Percentiles rank a stretch among this genome's conserved stretches.
Evolutionary conservation across 2,329 filamentous ascomycete species (phyloP).

Genomic region (Corniculantispora saksenae): DNA sequence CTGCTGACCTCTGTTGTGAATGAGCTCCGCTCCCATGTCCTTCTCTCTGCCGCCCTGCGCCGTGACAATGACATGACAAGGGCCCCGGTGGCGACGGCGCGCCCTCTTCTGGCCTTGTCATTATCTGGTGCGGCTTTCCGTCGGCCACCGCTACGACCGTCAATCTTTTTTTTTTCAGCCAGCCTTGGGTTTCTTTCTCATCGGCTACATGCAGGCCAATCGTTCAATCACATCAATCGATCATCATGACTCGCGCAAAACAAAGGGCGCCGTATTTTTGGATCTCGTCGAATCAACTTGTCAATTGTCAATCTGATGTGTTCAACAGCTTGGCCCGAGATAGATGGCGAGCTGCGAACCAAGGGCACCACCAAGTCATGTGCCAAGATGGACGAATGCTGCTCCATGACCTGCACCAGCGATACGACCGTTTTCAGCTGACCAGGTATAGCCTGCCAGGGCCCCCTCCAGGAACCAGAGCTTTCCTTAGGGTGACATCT

Average conservation of each 20-base stretch:
- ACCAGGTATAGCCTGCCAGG: background rate
- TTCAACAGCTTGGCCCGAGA: too few species aligned
- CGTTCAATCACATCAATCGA: too few species aligned
- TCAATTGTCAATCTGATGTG: too few species aligned
- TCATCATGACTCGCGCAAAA: too few species aligned
- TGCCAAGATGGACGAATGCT: background rate
- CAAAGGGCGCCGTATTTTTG: too few species aligned
- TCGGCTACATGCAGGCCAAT: too few species aligned
- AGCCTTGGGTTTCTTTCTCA: background rate
- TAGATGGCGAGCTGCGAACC: background rate
- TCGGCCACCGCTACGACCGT: background rate
- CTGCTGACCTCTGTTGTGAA: background rate
- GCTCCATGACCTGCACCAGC: background rate
- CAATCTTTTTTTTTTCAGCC: background rate
- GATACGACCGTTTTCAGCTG: slow-evolving; percentile 5
- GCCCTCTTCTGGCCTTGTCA: background rate
- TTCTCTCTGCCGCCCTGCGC: too few species aligned
- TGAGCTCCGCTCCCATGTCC: background rate
- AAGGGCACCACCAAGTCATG: slow-evolving; percentile 9
- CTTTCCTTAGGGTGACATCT: too few species aligned
- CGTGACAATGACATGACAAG: background rate
- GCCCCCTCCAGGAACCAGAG: background rate
- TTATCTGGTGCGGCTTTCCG: too few species aligned
- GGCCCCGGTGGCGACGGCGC: background rate
- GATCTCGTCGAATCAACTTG: too few species aligned